phyloP scores from a whole-genome alignment of 2,329 filamentous ascomycete species.

The Ophiosphaerella herpotricha region DNA sequence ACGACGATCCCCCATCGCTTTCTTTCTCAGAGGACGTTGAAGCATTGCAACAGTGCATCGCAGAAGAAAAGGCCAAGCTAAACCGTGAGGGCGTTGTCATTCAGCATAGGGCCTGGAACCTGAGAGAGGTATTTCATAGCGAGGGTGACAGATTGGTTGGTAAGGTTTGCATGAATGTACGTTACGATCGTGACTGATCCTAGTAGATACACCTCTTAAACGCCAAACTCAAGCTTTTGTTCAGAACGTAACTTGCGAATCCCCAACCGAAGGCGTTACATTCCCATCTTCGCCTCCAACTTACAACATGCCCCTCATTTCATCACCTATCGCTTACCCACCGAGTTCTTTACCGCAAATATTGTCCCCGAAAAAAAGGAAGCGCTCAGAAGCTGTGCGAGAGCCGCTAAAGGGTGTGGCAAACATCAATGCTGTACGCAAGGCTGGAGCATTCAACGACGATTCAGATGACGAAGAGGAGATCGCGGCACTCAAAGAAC shows the following conservation, averaged over 20 bases:
- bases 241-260: constrained; percentile 13
- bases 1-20: constrained; percentile 22
- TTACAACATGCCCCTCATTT: constrained; percentile 64
- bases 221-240: constrained; percentile 12
- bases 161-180: constrained; percentile 21
- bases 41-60: constrained; percentile 48
- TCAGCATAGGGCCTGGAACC: constrained; percentile 56
- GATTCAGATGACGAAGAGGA: constrained; percentile 51
- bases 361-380: constrained; percentile 46
- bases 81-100: constrained; percentile 54
- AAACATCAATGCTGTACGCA: constrained; percentile 41
- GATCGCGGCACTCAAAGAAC: constrained; percentile 46
- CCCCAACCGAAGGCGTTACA: constrained; percentile 11
- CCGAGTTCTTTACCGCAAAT: constrained; percentile 52
- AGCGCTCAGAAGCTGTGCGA: constrained; percentile 33
- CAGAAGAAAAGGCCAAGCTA: constrained; percentile 50
- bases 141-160: constrained; percentile 50
- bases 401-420: constrained; percentile 41
- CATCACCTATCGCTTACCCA: constrained; percentile 63
- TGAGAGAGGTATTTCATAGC: constrained; percentile 55
- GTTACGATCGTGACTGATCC: constrained; percentile 23
- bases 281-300: constrained; percentile 53
- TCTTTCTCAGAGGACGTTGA: constrained; percentile 55
- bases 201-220: constrained; percentile 41
- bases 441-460: constrained; percentile 44